These are phyloP conservation scores for Imleria badia DNA, from an alignment of 768 basidiomycete genomes.

Conservation along the genomic window DNA sequence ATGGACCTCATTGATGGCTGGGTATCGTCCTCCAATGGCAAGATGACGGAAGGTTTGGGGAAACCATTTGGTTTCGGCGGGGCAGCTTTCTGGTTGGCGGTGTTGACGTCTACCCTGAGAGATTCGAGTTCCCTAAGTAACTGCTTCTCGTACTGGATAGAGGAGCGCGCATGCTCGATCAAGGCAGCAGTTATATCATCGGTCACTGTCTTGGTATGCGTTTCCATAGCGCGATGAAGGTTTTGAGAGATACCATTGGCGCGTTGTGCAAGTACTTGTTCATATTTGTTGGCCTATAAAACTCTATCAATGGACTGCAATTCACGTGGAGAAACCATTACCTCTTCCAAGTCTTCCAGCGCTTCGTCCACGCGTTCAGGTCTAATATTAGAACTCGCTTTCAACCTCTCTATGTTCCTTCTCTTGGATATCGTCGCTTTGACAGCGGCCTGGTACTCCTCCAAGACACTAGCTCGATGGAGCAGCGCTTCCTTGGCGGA, in stretches of 20 bases:
- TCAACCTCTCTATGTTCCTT: slow-evolving; percentile 84
- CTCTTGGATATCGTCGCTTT: slow-evolving; percentile 93
- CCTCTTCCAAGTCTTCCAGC: slow-evolving; percentile 91
- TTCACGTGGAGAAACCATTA: slow-evolving; percentile 30
- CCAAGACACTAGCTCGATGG: slow-evolving; percentile 86
- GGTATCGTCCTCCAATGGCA: slow-evolving; percentile 61
- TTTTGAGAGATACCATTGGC: slow-evolving; percentile 94
- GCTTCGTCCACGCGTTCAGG: slow-evolving; percentile 89
- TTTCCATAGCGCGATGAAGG: slow-evolving; percentile 80
- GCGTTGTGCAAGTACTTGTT: slow-evolving; percentile 79
- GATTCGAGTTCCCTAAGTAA: slow-evolving; percentile 85
- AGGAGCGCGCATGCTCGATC: slow-evolving; percentile 90
- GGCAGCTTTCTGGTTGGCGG: slow-evolving; percentile 59
- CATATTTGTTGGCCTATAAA: slow-evolving; percentile 83
- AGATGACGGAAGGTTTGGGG: slow-evolving; percentile 61
- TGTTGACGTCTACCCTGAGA: slow-evolving; percentile 70
- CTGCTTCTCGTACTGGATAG: slow-evolving; percentile 90
- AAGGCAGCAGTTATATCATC: slow-evolving; percentile 89
- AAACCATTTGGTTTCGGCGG: slow-evolving; percentile 46
- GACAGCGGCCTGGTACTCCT: slow-evolving; percentile 92
- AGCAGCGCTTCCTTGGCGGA: slow-evolving; percentile 93
- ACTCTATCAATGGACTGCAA: slow-evolving; percentile 9
- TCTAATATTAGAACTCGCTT: slow-evolving; percentile 81
- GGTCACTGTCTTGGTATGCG: slow-evolving; percentile 83
- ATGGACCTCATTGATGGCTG: slow-evolving; percentile 27